Evolutionary conservation across 192 early-diverging fungal species (phyloP).

Genomic region (Oehlia diaphana): DNA sequence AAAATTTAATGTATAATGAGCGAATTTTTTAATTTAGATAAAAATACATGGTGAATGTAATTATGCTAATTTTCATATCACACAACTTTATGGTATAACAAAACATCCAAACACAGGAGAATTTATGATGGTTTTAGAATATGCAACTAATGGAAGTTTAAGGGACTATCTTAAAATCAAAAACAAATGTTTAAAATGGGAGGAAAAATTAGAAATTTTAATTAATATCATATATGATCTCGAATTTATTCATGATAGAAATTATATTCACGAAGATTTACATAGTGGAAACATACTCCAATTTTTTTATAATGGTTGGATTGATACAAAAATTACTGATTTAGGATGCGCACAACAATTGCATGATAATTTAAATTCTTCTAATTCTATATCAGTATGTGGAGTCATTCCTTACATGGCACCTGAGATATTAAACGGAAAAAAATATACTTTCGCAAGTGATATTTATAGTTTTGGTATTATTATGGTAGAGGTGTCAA

Average conservation of each 20-base stretch:
- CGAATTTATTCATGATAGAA: constrained; percentile 31
- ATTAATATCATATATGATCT: not conserved
- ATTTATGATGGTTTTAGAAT: constrained; percentile 5
- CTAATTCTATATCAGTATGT: constrained; percentile 1
- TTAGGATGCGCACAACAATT: constrained; percentile 17
- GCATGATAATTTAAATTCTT: not conserved
- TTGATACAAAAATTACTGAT: constrained; percentile 26
- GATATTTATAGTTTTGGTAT: constrained; percentile 45
- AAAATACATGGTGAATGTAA: not conserved
- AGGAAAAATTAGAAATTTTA: not conserved
- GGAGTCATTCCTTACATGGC: constrained; percentile 44
- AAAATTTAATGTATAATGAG: too few relatives aligned
- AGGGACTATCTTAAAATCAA: not conserved
- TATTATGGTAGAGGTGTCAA: constrained; percentile 45
- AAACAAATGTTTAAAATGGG: not conserved
- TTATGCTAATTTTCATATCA: not conserved
- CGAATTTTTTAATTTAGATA: too few relatives aligned
- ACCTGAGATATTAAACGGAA: constrained; percentile 36
- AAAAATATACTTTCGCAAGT: constrained; percentile 34
- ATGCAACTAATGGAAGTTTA: not conserved
- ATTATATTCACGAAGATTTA: constrained; percentile 38
- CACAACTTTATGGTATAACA: constrained; percentile 9
- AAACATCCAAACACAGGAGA: not conserved
- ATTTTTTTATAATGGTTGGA: not conserved
- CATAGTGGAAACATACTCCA: constrained; percentile 19